Base-by-base conservation (phyloP, 352 stramenopile genomes). In the Chrysophaeum taylorii region DNA sequence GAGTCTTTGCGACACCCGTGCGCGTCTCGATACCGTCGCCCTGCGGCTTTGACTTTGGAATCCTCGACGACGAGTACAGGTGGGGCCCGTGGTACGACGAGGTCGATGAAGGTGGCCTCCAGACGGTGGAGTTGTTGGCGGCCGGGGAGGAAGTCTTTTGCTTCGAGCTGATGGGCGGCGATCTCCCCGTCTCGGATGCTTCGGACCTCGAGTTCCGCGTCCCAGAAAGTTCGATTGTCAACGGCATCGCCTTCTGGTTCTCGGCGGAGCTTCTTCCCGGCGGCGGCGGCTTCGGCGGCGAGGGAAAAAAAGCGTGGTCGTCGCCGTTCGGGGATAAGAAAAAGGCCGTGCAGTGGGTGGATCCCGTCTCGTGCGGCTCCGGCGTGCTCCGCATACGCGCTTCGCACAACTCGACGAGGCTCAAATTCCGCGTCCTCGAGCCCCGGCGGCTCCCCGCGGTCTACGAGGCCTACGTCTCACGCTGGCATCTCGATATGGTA, bases 221-320 rank as follows among this genome's bases (percentile, higher is more conserved):
- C 57, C 14, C 4, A 23, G 31, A 1, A 16, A 36, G 45, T n/a
- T 31, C 12, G 12, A n/a, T 12, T 5, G 1, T 66, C 5, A 66
- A 66, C 57, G 57, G 33, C 57, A n/a, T 66, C 35, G 57, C 5
- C 12, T 66, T 66, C 35, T 66, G 57, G 57, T 66, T 48, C 57
- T 2, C 23, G 21, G 18, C 45, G 2, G 31, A 66, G 5, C 9
- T 66, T 9, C 33, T 66, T 2, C 33, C 15, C 1, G 57, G 31
- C 57, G 35, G 35, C 5, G n/a, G 23, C 23, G 27, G 14, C 15
- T 9, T 12, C 57, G 15, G n/a, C 57, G 16, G 31, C 57, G 33
- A 45, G 39, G 39, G 39, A 12, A 45, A n/a, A n/a, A n/a, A n/a
- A n/a, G n/a, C n/a, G n/a, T n/a, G n/a, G n/a, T n/a, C n/a, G n/a